Base-by-base conservation (phyloP, 2,329 filamentous ascomycete genomes). In the Trematosphaeria pertusa region DNA sequence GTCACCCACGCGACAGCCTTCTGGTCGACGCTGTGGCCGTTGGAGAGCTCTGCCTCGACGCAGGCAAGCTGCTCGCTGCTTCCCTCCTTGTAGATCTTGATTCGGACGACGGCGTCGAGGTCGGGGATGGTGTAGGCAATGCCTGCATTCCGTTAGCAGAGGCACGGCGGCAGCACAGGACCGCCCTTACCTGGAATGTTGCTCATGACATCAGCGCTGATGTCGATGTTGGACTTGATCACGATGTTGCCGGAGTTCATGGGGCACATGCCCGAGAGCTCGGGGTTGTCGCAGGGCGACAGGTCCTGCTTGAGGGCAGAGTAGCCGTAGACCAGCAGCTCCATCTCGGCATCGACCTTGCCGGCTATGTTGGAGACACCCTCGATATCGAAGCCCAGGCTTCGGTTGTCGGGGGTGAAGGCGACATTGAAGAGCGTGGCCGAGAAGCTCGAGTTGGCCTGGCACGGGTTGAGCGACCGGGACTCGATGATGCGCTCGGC, bases 101-200 rank as follows among this genome's bases (percentile, higher is more conserved):
- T 85, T 63, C 83, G 85, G 40, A 96, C 88, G 40, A 84, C 87
- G 52, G 91, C 91, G 72, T 97, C 93, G 43, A 97, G 81, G 78
- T 97, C 93, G 37, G 92, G 92, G 33, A 97, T 88, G 39, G 82
- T 87, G 75, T 94, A 97, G 41, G 91, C 89, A 65, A 97, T 93
- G 37, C 83, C 81, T 81, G 35, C 9, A 32, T 3, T 5, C 18
- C n/a, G 46, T 66, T 36, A 64, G 54, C 8, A 24, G 34, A 14
- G 6, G 33, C 9, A 17, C 15, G 5, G 22, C n/a, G 18, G 32
- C 19, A 19, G 17, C 21, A 21, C 6, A 14, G 30, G 19, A 67
- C 5, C 12, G 24, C 17, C 15, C 77, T 56, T 71, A 80, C 81
- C 84, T 47, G 92, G 92, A 63, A 97, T 86, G 43, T 82, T 73